A percentile compares a stretch with the other conserved stretches of the same genome.
Evolutionary conservation across 1,284 basidiomycete genomes (phyloP).

Genomic region (Phylloboletellus chloephorus): DNA sequence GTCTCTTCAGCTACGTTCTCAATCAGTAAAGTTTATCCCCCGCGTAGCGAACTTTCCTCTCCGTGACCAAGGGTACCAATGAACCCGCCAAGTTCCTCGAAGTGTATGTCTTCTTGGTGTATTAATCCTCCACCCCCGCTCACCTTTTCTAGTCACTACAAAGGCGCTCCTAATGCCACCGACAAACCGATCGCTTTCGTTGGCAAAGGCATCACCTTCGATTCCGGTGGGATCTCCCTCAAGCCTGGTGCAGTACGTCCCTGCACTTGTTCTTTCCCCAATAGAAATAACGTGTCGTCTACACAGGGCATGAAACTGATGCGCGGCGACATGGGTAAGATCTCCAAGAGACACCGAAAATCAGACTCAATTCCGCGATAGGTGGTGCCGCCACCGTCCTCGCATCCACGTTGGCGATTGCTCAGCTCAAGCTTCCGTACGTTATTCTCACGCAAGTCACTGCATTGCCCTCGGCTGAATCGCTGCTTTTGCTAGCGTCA

Average conservation of each 20-base stretch:
- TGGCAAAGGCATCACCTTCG: slow-evolving; percentile 87
- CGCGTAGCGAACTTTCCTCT: slow-evolving; percentile 73
- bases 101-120: slow-evolving; percentile 48
- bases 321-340: slow-evolving; percentile 77
- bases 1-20: slow-evolving; percentile 3
- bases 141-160: slow-evolving; percentile 59
- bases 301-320: slow-evolving; percentile 70
- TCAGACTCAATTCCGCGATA: slow-evolving; percentile 17
- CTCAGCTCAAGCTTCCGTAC: slow-evolving; percentile 73
- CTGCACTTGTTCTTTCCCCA: slow-evolving; percentile 10
- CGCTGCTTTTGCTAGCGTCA: slow-evolving; percentile 46
- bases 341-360: not conserved
- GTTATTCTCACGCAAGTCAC: slow-evolving; percentile 22
- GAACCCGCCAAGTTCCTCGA: slow-evolving; percentile 87
- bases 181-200: slow-evolving; percentile 72
- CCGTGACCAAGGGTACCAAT: slow-evolving; percentile 76
- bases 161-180: slow-evolving; percentile 55
- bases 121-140: not conserved
- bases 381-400: slow-evolving; percentile 79
- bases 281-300: not conserved
- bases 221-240: slow-evolving; percentile 85
- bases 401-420: slow-evolving; percentile 70
- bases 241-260: slow-evolving; percentile 67
- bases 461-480: not conserved
- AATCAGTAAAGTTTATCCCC: not conserved